A percentile compares a stretch with the other conserved stretches of the same genome.
Evolutionary conservation across 192 early-diverging fungal genomes (phyloP).

Genomic region (Cladochytrium replicatum): DNA sequence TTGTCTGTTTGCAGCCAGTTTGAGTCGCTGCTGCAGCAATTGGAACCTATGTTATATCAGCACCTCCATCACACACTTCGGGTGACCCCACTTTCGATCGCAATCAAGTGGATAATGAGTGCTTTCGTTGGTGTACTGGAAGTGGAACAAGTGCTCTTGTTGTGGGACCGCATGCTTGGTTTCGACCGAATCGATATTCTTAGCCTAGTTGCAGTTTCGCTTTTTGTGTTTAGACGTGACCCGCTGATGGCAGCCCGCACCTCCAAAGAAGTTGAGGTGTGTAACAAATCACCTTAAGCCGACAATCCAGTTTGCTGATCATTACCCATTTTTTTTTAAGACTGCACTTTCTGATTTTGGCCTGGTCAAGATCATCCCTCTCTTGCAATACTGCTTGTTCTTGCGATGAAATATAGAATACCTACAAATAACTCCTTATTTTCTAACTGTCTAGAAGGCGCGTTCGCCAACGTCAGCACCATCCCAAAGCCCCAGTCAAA

Average conservation of each 20-base stretch:
- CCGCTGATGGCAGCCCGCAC: slow-evolving; percentile 16
- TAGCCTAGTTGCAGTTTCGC: slow-evolving; percentile 20
- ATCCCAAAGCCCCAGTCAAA: too few relatives aligned
- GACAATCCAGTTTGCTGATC: neutral
- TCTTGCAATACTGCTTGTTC: slow-evolving; percentile 26
- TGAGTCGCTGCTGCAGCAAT: slow-evolving; percentile 39
- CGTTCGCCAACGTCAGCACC: too few relatives aligned
- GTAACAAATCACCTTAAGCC: neutral
- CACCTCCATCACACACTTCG: slow-evolving; percentile 25
- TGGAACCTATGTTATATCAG: slow-evolving; percentile 29
- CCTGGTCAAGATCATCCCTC: slow-evolving; percentile 24
- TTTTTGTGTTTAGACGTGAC: slow-evolving; percentile 34
- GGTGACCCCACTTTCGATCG: slow-evolving; percentile 25
- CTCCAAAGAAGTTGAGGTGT: slow-evolving; percentile 34
- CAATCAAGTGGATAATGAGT: slow-evolving; percentile 44
- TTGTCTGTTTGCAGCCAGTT: slow-evolving; percentile 23
- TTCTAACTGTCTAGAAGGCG: too few relatives aligned
- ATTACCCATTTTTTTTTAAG: neutral
- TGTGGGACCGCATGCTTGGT: slow-evolving; percentile 48
- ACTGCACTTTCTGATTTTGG: slow-evolving; percentile 21
- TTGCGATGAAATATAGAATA: too few relatives aligned
- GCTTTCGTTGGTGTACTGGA: slow-evolving; percentile 46
- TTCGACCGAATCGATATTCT: slow-evolving; percentile 31
- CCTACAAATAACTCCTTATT: too few relatives aligned
- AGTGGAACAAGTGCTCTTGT: slow-evolving; percentile 38